Base-by-base conservation (phyloP, 2,329 filamentous ascomycete species). In the Ophiocordyceps sinensis region DNA sequence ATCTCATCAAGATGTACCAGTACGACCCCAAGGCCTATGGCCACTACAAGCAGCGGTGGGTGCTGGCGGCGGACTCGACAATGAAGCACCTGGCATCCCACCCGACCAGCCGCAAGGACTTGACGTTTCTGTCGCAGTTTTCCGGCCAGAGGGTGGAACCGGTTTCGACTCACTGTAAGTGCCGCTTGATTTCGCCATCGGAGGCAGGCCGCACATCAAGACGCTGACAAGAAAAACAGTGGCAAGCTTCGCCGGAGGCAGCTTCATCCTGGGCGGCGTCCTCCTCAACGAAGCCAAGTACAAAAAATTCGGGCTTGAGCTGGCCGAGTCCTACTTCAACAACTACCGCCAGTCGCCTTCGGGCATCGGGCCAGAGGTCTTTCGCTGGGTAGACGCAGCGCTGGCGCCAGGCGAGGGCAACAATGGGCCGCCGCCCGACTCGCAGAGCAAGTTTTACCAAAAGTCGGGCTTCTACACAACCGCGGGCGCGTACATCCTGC, bases 1-100 rank as follows among this genome's bases (percentile, higher is more conserved):
- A 93, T 53, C 72, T 94, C 28, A 80, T 94, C 59, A 94, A 94
- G 66, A 89, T 91, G 83, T 93, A 79, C 52, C 60, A 89, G 41
- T 93, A 93, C 57, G 81, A 89, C 53, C 68, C 75, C 0, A 50
- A 57, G 6, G 69, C 75, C 3, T 93, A 83, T 51, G 60, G 53
- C 2, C 46, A 59, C 3, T 86, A 89, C 62, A 77, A 70, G 51
- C 79, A 88, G 47, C 75, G 77, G 38, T 94, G 85, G 85, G 63
- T 85, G 35, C 55, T 68, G 1, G 85, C 85, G 2, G 82, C 79
- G 40, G 79, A 93, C 49, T 86, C 81, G 7, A 79, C 78, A 6
- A 89, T 91, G 38, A 57, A 71, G 44, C 68, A 86, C 51, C 70
- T 94, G 8, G 68, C 75, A 13, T 84, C 77, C 15, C 76, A 83